Base-by-base conservation (phyloP, 345 rosid genomes). In the Cardamine chenopodiifolia region DNA sequence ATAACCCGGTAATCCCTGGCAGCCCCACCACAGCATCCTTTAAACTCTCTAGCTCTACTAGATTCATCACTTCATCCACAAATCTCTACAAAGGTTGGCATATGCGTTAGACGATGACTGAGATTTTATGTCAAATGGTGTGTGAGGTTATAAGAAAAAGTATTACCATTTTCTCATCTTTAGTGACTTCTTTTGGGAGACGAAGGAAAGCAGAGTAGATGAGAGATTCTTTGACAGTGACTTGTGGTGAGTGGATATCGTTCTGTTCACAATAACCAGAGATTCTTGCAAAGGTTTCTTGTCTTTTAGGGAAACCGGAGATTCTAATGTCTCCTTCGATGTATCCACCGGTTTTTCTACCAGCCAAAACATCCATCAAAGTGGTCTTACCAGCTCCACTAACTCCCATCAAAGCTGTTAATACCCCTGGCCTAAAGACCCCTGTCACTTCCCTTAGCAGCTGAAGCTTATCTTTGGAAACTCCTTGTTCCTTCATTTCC, bases 361-460 rank as follows among this genome's bases (percentile, higher is more conserved):
- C 98, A 0, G 96, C 95, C 52, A 94, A 80, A 84, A 91, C 97
- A 85, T 94, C 98, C 98, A 94, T 91, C 82, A 94, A 68, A 6
- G 97, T 91, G 0, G 97, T 94, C 87, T 94, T 94, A 70, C 98
- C 98, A 13, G 98, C 98, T 75, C 98, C 97, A 73, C 98, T 89
- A 20, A 91, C 96, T 66, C 98, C 98, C 97, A 94, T 94, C 44
- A 94, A 67, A 65, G 98, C 98, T 19, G 97, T 88, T 60, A 94
- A 85, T 18, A 94, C 86, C 71, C 97, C 96, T 15, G 98, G 98
- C 79, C 94, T 87, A 81, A 94, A 94, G 55, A 87, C 88, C 17
- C 98, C 85, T 7, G 97, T 91, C 62, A 88, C 93, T 74, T 79
- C 91, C 59, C 81, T 74, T 31, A 94, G 90, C 2, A 91, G 85